phyloP scores from a whole-genome alignment of 2,329 filamentous ascomycete species.

The Fusarium mexicanum region DNA sequence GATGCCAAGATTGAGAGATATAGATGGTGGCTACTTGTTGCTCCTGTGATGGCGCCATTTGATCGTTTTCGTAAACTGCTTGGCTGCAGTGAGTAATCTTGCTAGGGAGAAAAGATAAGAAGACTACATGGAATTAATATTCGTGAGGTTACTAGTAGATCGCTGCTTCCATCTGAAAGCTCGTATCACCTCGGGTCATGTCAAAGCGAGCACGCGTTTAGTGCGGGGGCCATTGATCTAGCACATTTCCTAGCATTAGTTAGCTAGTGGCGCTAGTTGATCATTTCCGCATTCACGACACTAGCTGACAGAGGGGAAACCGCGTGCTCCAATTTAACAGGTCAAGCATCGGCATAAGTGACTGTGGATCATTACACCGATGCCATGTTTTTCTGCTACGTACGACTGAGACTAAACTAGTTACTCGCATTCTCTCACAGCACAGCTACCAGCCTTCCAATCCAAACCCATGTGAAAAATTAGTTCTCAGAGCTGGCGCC shows the following conservation, averaged over 20 bases:
- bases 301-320: background rate
- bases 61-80: accelerated
- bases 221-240: background rate
- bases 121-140: background rate
- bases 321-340: background rate
- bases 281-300: background rate
- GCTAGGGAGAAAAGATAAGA: too few species aligned
- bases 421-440: background rate
- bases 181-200: background rate
- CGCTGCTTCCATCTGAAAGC: background rate
- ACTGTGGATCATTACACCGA: accelerated
- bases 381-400: background rate
- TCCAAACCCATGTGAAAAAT: accelerated
- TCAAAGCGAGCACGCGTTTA: background rate
- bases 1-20: accelerated
- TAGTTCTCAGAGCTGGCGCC: accelerated
- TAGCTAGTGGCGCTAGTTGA: background rate
- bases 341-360: background rate
- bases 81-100: background rate
- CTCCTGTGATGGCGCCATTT: background rate
- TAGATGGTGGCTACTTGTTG: background rate
- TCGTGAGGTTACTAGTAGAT: accelerated
- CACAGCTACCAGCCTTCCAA: accelerated
- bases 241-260: background rate
- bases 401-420: background rate